Percentiles rank a stretch among this genome's conserved stretches.
phyloP scores from a whole-genome alignment of 192 early-diverging fungal species.

The Globomyces pollinis-pini region DNA sequence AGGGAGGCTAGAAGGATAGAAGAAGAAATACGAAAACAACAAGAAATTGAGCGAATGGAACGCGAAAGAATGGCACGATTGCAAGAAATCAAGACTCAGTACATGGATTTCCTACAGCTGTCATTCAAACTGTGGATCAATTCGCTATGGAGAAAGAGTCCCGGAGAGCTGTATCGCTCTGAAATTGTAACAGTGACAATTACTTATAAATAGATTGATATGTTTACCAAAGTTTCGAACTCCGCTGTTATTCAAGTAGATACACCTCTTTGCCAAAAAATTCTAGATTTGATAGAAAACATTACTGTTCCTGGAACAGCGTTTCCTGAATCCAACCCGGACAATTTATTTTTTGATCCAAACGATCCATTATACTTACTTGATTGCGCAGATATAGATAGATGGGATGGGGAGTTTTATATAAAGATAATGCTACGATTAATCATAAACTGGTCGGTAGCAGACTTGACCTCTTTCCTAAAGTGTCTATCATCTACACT shows the following conservation, averaged over 20 bases:
- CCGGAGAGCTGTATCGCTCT: background rate
- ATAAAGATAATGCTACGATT: conserved; percentile 17
- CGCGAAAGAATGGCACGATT: background rate
- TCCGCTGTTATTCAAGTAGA: conserved; percentile 1
- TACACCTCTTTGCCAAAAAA: background rate
- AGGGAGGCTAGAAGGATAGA: background rate
- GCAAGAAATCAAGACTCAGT: background rate
- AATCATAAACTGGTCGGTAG: conserved; percentile 28
- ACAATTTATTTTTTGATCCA: background rate
- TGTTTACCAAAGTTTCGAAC: background rate
- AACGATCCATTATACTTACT: conserved; percentile 1
- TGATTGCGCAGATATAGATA: conserved; percentile 9
- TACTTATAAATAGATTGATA: background rate
- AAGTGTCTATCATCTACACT: conserved; percentile 22
- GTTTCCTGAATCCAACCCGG: background rate
- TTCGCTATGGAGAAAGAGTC: conserved; percentile 3
- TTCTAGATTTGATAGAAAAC: background rate
- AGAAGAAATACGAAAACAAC: background rate
- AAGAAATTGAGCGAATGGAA: background rate
- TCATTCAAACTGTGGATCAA: conserved; percentile 4
- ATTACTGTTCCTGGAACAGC: background rate
- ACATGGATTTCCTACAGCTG: background rate
- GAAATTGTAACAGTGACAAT: conserved; percentile 2
- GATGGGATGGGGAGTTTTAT: conserved; percentile 22
- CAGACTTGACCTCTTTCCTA: conserved; percentile 33